Conservation (phyloP, 163 green algal genomes). For the Smithsoniella earleae region DNA sequence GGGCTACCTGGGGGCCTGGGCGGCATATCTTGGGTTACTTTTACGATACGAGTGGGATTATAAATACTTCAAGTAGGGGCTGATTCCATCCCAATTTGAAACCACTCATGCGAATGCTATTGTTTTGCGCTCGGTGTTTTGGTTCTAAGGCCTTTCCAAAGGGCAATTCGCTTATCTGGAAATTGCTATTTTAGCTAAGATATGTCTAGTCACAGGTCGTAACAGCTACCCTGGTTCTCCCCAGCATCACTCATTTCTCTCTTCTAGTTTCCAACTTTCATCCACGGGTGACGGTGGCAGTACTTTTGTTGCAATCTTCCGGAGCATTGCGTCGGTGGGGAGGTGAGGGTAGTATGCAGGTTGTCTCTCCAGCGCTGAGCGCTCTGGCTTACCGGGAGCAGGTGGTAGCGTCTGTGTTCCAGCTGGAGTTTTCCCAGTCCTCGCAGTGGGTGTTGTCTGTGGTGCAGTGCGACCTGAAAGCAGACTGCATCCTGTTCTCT, state of each 20-base stretch:
- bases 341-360: background rate
- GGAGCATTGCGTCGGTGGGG: no score
- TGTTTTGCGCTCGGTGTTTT: no score
- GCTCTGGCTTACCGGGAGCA: conserved; percentile 1
- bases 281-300: no score
- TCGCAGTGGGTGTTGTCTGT: background rate
- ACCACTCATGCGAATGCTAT: no score
- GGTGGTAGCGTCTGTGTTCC: background rate
- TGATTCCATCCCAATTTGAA: no score
- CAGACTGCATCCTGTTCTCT: conserved; percentile 15
- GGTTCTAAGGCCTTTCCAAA: no score
- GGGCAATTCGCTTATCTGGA: background rate
- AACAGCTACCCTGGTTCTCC: background rate
- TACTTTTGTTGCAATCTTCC: no score
- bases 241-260: background rate
- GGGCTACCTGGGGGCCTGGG: no score
- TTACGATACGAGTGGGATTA: no score
- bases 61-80: no score
- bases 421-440: conserved; percentile 2
- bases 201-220: background rate
- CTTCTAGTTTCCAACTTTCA: background rate
- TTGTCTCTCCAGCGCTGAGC: conserved; percentile 14
- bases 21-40: no score
- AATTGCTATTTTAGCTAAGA: background rate
- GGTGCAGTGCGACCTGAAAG: background rate